Evolutionary conservation across 2,329 filamentous ascomycete species (phyloP).

Genomic region (Podosphaera xanthii): DNA sequence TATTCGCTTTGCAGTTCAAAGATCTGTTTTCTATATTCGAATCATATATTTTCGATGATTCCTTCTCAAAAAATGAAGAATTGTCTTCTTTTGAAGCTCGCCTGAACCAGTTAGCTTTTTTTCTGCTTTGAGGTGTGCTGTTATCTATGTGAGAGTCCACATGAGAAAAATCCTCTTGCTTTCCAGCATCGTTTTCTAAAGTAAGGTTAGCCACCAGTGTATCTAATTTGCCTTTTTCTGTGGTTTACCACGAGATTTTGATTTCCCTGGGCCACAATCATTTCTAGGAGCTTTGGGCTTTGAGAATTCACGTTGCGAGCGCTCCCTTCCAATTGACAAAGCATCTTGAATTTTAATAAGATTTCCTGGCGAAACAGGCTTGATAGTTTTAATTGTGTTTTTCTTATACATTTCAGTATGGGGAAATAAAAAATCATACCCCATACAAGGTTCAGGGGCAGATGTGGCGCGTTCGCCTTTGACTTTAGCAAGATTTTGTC

Average conservation of each 20-base stretch:
- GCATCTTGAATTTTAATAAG: background rate
- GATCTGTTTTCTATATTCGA: conserved; percentile 4
- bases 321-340: background rate
- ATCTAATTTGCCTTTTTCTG: too few relatives aligned
- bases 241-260: too few relatives aligned
- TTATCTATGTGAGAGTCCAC: background rate
- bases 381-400: conserved; percentile 14
- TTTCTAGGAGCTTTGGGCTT: background rate
- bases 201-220: background rate
- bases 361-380: conserved; percentile 1
- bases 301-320: background rate
- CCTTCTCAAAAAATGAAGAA: conserved; percentile 4
- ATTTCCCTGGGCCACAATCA: too few relatives aligned
- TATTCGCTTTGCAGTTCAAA: background rate
- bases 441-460: conserved; percentile 12
- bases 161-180: background rate
- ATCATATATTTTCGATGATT: conserved; percentile 4
- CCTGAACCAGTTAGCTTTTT: conserved; percentile 14
- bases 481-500: conserved; percentile 1
- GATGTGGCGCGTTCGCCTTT: conserved; percentile 12
- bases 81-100: conserved; percentile 11
- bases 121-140: conserved; percentile 13
- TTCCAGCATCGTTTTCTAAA: background rate
- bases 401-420: background rate
- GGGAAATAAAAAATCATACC: background rate